These are phyloP conservation scores for Metarhizium album DNA, from an alignment of 2,329 filamentous ascomycete species.

Conservation along the genomic window DNA sequence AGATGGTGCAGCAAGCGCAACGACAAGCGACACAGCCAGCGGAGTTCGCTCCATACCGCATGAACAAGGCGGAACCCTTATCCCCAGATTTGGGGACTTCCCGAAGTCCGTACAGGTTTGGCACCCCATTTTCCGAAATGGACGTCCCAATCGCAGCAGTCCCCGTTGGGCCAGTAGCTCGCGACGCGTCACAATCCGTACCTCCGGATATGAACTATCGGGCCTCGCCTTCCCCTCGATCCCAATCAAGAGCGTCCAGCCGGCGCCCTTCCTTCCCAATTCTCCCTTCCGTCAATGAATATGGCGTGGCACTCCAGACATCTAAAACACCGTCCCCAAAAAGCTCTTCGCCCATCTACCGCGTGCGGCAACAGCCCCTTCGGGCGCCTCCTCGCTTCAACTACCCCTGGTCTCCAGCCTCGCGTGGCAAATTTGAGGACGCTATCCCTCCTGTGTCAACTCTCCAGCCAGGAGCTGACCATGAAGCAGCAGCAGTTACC, in stretches of 20 bases:
- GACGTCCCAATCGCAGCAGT: slow-evolving; percentile 75
- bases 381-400: slow-evolving; percentile 43
- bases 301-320: slow-evolving; percentile 33
- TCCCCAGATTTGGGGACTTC: slow-evolving; percentile 49
- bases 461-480: slow-evolving; percentile 12
- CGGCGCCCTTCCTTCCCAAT: slow-evolving; percentile 58
- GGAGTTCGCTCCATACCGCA: slow-evolving; percentile 38
- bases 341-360: slow-evolving; percentile 25
- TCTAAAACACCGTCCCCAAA: slow-evolving; percentile 22
- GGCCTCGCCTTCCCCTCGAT: slow-evolving; percentile 29
- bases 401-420: slow-evolving; percentile 45
- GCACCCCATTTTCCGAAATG: slow-evolving; percentile 84
- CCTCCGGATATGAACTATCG: slow-evolving; percentile 87
- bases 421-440: slow-evolving; percentile 34
- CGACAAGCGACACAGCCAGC: slow-evolving; percentile 11
- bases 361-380: slow-evolving; percentile 20
- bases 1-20: slow-evolving; percentile 13
- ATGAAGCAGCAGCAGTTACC: slow-evolving; percentile 22
- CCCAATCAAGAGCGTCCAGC: slow-evolving; percentile 43
- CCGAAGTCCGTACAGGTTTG: slow-evolving; percentile 56
- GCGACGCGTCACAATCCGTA: slow-evolving; percentile 79
- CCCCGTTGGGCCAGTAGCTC: slow-evolving; percentile 58
- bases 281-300: slow-evolving; percentile 60
- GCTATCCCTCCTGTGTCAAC: slow-evolving; percentile 27
- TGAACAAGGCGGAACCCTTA: slow-evolving; percentile 38